Evolutionary conservation across 202 grass and related monocot species (phyloP), one percentile per base, ranked within the genome.

Genomic region (Panicum virgatum): DNA sequence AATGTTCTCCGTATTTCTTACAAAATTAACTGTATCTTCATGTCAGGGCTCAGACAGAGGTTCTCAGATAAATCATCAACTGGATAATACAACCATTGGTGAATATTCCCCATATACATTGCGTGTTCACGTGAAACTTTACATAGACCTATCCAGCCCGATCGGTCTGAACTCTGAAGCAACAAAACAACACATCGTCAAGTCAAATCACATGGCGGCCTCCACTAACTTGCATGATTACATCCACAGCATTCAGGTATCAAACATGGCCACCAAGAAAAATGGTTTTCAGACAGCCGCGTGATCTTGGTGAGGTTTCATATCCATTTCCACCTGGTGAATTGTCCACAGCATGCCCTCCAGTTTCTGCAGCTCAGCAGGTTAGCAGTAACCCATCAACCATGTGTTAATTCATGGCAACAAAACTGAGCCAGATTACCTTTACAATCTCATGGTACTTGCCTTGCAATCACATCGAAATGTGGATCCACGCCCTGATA

Each of bases 281-380:
- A 62, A 23, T 22, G 20, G 27, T 22, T 1, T 14, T 64, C 14
- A 81, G 73, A 71, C 19, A 14, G 63, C 58, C 51, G 63, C 5
- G 16, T 82, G 82, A 50, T 90, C 88, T 69, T 83, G 88, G 47
- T 54, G 88, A 29, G 85, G 87, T 72, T 95, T 95, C 69, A 98
- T 80, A 37, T 98, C 96, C 89, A 98, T 98, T 82, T 98, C 96
- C 9, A 98, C 96, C 83, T 98, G 90, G 69, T 94, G 86, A 80
- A 98, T 98, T n/a, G 96, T 95, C 96, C 96, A 98, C 56, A 92
- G 90, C 96, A 98, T 93, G 54, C 88, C 90, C 89, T 95, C 96
- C 80, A 98, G 72, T 93, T 98, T 98, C 96, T 98, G 82, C 15
- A 57, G 53, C 56, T 88, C 51, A 15, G 66, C 9, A 70, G 40